Evolutionary conservation across 495 filamentous ascomycete genomes (phyloP), one percentile per base, ranked within the genome.

Genomic region (Tuber indicum): DNA sequence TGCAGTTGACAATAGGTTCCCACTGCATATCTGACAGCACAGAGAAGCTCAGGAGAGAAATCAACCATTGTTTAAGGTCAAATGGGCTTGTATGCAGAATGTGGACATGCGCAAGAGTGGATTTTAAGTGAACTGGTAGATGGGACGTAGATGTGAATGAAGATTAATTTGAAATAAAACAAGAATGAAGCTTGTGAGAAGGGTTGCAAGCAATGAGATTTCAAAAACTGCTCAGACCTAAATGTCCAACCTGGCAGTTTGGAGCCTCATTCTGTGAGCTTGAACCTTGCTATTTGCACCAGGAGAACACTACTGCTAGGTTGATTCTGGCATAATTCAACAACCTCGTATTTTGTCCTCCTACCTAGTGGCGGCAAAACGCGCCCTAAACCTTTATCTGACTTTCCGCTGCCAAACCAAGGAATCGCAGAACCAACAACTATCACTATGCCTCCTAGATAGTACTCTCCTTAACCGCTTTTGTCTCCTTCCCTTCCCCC

Each of bases 401-500:
- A 10, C 26, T 36, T 66, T 58, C 52, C 52, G 0, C 10, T 3
- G 58, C 58, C 2, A 19, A 36, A 10, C 12, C 0, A 14, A 17
- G 58, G 58, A 17, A 7, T 3, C 4, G 14, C 14, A 36, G 23
- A 32, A 32, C 26, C 23, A n/a, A 5, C 58, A 23, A 52, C 23
- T 3, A 32, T 66, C 21, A 52, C 23, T 3, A 32, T 66, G n/a
- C 52, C 23, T 26, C 49, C 16, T 36, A 2, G 26, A 3, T 16
- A 3, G 58, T 1, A 14, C 26, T 70, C 62, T 82, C 76, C 72
- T 83, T 74, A 16, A 74, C 79, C 14, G 39, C 73, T 58, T 74
- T 71, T 17, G 78, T 79, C 21, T 79, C 75, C 75, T 84, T 74
- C 80, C 84, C 81, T 73, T 85, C 84, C 72, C 84, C 79, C 73